phyloP scores from a whole-genome alignment of 2,329 filamentous ascomycete species.

The Hypoxylon sp. region DNA sequence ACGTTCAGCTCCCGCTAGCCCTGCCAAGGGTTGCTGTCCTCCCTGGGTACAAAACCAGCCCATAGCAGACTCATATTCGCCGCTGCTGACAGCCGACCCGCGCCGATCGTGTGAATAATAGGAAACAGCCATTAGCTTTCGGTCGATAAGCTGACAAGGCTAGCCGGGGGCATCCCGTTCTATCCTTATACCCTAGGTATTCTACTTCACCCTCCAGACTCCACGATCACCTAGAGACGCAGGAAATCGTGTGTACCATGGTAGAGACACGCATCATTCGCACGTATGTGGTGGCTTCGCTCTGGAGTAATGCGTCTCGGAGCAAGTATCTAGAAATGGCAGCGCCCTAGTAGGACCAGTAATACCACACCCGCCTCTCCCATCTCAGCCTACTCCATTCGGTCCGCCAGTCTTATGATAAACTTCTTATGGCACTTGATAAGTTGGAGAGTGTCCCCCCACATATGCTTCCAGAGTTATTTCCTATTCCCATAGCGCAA shows the following conservation, averaged over 20 bases:
- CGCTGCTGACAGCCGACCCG: conserved; percentile 27
- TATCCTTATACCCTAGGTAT: not conserved
- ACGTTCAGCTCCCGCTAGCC: conserved; percentile 43
- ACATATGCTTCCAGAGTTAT: conserved; percentile 1
- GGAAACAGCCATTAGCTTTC: conserved; percentile 21
- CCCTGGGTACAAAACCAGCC: conserved; percentile 12
- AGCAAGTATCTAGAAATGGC: conserved; percentile 14
- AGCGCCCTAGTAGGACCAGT: conserved; percentile 22
- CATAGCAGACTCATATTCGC: conserved; percentile 14
- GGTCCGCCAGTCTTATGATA: conserved; percentile 8
- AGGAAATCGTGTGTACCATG: conserved; percentile 21
- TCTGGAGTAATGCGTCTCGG: not conserved
- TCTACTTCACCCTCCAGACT: conserved; percentile 9
- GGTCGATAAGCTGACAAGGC: conserved; percentile 33
- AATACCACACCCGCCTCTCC: conserved; percentile 12
- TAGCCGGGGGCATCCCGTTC: not conserved
- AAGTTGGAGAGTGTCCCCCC: conserved; percentile 10
- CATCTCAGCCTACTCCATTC: conserved; percentile 6
- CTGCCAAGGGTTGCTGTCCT: not conserved
- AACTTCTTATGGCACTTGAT: conserved; percentile 19
- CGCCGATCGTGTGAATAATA: conserved; percentile 18
- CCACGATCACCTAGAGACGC: conserved; percentile 8
- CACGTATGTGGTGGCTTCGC: conserved; percentile 11
- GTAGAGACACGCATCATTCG: conserved; percentile 17
- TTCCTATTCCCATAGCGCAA: conserved; percentile 6